Base-by-base conservation (phyloP, 2,329 filamentous ascomycete genomes). In the Fusarium sacchari region DNA sequence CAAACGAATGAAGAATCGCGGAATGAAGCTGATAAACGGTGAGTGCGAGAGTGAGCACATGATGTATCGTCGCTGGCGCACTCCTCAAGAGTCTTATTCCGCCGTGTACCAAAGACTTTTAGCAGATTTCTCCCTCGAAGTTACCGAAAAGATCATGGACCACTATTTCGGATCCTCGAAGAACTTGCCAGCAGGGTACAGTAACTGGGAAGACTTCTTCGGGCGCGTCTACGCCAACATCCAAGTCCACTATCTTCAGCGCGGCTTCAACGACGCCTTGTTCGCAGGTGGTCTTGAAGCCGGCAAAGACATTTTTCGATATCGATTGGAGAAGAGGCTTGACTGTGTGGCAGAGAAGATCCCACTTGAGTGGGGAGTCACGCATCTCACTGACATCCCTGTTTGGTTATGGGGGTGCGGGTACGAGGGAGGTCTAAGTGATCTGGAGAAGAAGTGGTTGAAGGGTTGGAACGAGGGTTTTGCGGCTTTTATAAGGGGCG, bases 221-320 rank as follows among this genome's bases (percentile, higher is more conserved):
- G 60, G 60, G 28, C 50, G 50, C 8, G 7, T 37, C 20, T 62
- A 62, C 30, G 60, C 60, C 12, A 46, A 62, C 3, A n/a, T 62
- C 1, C 60, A 62, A 39, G 60, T 62, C 3, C 60, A 62, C 3
- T 6, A 58, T 3, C 50, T 46, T 5, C 24, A 62, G 32, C 59
- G 59, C 1, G 59, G 59, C 2, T 57, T 61, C 12, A 49, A 61
- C 2, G 17, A 57, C 14, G 24, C 49, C 2, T 40, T 61, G 1
- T 40, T 61, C 12, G 6, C 24, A 9, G 49, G 59, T 1, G 49
- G 59, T 5, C 36, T 57, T 1, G 37, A 43, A 10, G 11, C 49
- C 0, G 59, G 49, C 0, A 30, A 10, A 2, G 49, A 61, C 3
- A 11, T 61, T 11, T 14, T 57, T 0, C 30, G 59, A 1, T 57